Base-by-base conservation (phyloP, 208 protist species). In the Leishmania martiniquensis region DNA sequence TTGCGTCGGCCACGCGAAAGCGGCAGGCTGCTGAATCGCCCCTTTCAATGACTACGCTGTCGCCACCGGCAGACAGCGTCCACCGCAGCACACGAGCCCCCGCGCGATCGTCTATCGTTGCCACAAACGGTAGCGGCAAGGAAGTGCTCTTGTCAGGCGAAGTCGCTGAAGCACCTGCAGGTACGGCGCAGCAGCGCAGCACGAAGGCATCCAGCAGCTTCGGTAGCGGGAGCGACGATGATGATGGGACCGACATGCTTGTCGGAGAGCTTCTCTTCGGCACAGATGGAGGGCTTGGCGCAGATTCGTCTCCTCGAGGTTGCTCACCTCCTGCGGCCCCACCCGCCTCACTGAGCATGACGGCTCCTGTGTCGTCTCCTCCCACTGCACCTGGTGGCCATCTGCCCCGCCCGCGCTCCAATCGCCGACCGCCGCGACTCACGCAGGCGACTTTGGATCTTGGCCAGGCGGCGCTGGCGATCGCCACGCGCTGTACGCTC, bases 361-460 rank as follows among this genome's bases (percentile, higher is more conserved):
- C 42, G 1, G 65, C 65, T 9, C 39, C 65, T 49, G 42, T 47
- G 15, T 49, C 25, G 45, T 34, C 29, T n/a, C 22, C 25, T 69
- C 22, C 39, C 42, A 69, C 63, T 4, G 39, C 42, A 29, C 3
- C 39, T 49, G 65, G 65, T 12, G 42, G 39, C 25, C 10, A 9
- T 10, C 65, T 6, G 42, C 68, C 68, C 12, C 12, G 47, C n/a
- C 49, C 29, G 37, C 52, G 34, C n/a, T 37, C 9, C 22, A 44
- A 34, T 20, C 70, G 70, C n/a, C 70, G 52, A 9, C 63, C 72
- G 29, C 44, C 54, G 29, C 57, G 15, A 3, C 60, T 84, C 13
- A 73, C 83, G 34, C 93, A 96, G 76, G 93, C 89, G 37, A 91
- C 78, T 34, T 85, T 96, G 25, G 93, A 96, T 79, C 85, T 96